phyloP scores from a whole-genome alignment of 306 rosid genomes.

The Calophaca sinica region DNA sequence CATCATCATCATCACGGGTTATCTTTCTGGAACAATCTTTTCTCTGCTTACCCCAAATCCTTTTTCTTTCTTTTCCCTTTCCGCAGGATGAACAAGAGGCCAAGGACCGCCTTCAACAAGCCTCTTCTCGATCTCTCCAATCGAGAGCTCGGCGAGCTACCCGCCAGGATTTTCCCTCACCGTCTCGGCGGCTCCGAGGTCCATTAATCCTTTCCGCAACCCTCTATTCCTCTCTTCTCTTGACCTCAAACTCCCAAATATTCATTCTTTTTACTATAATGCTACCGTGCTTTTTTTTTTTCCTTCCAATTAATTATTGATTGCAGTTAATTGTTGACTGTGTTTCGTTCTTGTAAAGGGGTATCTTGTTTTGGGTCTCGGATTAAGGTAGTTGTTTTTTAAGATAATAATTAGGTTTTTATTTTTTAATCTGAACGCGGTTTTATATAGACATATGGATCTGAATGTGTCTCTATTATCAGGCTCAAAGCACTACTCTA shows the following conservation, averaged over 20 bases:
- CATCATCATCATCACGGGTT: not conserved
- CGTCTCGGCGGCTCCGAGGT: constrained; percentile 86
- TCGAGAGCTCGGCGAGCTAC: constrained; percentile 79
- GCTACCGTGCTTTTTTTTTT: not conserved
- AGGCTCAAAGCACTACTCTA: too few relatives aligned
- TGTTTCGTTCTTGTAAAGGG: not conserved
- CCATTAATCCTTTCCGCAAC: not conserved
- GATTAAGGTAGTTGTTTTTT: not conserved
- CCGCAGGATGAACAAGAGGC: constrained; percentile 65
- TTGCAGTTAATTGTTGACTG: not conserved
- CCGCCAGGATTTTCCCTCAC: constrained; percentile 66
- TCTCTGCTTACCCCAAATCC: not conserved
- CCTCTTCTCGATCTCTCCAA: constrained; percentile 71
- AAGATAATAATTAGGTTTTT: not conserved
- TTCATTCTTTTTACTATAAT: not conserved
- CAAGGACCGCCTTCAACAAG: constrained; percentile 49
- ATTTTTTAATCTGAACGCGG: not conserved
- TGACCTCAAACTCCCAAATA: not conserved
- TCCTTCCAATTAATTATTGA: not conserved
- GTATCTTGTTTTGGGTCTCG: not conserved
- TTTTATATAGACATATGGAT: constrained; percentile 28
- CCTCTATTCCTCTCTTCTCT: not conserved
- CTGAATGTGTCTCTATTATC: not conserved
- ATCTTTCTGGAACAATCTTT: not conserved
- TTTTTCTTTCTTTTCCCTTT: not conserved